These are phyloP conservation scores for Calonectria hongkongensis DNA, from an alignment of 2,329 filamentous ascomycete genomes.

Conservation along the genomic window DNA sequence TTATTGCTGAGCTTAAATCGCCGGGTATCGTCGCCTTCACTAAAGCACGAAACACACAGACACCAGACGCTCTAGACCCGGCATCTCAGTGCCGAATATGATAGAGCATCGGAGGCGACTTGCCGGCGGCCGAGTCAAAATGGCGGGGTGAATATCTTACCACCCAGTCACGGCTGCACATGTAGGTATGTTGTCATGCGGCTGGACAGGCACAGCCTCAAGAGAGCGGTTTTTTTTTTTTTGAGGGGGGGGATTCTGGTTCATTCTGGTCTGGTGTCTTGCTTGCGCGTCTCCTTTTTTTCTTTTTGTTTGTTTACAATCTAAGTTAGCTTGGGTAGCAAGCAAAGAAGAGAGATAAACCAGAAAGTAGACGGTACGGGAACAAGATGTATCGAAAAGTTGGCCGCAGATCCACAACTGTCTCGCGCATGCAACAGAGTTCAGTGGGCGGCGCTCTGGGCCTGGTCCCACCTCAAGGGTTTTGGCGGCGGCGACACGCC, in stretches of 20 bases:
- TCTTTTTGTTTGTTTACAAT: background rate
- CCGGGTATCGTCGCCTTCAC: background rate
- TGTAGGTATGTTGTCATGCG: constrained; percentile 17
- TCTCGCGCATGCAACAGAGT: constrained; percentile 8
- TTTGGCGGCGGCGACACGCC: background rate
- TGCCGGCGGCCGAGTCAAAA: constrained; percentile 13
- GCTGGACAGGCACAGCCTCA: constrained; percentile 24
- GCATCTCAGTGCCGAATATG: background rate
- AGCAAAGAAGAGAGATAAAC: background rate
- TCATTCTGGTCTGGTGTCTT: background rate
- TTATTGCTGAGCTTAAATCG: constrained; percentile 20
- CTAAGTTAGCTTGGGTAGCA: background rate
- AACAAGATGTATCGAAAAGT: constrained; percentile 2
- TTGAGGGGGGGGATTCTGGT: no score
- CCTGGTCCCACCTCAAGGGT: background rate
- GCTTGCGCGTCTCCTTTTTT: background rate
- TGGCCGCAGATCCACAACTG: background rate
- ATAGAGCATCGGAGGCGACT: background rate
- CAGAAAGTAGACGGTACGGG: constrained; percentile 4
- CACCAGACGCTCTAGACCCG: background rate
- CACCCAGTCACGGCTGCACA: constrained; percentile 22
- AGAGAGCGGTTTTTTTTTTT: background rate
- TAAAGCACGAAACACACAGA: background rate
- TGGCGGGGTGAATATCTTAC: constrained; percentile 1
- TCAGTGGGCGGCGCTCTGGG: background rate